Evolutionary conservation across 345 rosid genomes (phyloP), one percentile per base, ranked within the genome.

Genomic region (Syzygium grande): DNA sequence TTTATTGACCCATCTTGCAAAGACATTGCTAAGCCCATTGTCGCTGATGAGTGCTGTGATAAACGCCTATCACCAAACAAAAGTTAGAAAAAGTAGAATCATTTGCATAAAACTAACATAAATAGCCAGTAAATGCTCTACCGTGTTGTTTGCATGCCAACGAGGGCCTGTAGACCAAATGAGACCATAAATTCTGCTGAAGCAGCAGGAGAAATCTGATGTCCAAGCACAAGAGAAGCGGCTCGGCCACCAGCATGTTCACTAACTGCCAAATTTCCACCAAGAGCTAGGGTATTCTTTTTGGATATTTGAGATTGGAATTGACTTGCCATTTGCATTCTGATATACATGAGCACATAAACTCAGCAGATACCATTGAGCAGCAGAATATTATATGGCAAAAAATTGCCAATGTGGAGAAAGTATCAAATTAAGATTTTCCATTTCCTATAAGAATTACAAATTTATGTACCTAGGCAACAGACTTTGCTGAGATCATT

Each of bases 291-390:
- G 53, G 92, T 90, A 89, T 94, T 93, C 51, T 90, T 88, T 90
- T 98, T 94, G n/a, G 99, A 98, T 88, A 98, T 86, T 86, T 93
- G 97, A 52, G 98, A 93, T 87, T 95, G 96, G 89, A 97, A 92
- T 93, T 97, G 91, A 90, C 96, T 96, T 89, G 94, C 80, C 98
- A 97, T 96, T 89, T 93, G 96, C 99, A 96, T 95, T 90, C 99
- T 96, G 94, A 87, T 65, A 91, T 56, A 87, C 84, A 89, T 23
- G 65, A 84, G 89, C 68, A 86, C 38, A 85, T 78, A 84, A 89
- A 15, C 87, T 87, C 23, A 90, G 49, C 85, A 55, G 58, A 34
- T 85, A 80, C n/a, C 61, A 85, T 84, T 19, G 43, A 52, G 86
- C 65, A 54, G 61, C 61, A 85, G 86, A 73, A 73, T 38, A 38